Base-by-base conservation (phyloP, 345 rosid species). In the Reutealis trisperma region DNA sequence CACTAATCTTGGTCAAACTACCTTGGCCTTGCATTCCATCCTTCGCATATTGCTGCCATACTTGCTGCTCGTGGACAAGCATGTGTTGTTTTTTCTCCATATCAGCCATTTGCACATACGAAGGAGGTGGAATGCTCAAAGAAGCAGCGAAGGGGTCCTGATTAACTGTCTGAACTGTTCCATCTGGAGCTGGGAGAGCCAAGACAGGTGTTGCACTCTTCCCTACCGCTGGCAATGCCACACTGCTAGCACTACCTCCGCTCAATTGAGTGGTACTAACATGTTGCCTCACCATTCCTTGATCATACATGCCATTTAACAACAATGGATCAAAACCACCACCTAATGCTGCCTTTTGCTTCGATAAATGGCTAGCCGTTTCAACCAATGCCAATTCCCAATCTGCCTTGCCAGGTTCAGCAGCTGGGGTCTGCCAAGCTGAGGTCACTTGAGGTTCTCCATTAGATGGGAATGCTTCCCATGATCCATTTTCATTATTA, bases 331-430 rank as follows among this genome's bases (percentile, higher is more conserved):
- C 95, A 57, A 96, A 78, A 41, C 99, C 98, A 44, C 99, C 99
- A 2, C 95, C 99, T 88, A 92, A 79, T 12, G 92, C 71, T 4
- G 90, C 87, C 77, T 88, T 89, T 83, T 91, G 99, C 74, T 85
- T 78, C 0, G 92, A 86, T 27, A 96, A 85, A 78, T 90, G 81
- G 78, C 98, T 92, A 21, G 97, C 93, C 5, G 97, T 76, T 79
- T 93, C 94, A 15, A 96, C 98, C 85, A 96, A 84, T 0, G 98
- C 98, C 63, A 90, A 69, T 73, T 93, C 99, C 99, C 99, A 96
- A 86, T 93, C 98, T 0, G 89, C 90, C 73, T 91, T 89, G 70
- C 91, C 98, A 0, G 72, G 75, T 76, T 96, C 97, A 11, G 97
- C 97, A 37, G 97, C 97, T 5, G 97, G 91, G 70, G 80, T 92